Base-by-base conservation (phyloP, 169 alveolate species). In the Plasmodium gaboni region DNA sequence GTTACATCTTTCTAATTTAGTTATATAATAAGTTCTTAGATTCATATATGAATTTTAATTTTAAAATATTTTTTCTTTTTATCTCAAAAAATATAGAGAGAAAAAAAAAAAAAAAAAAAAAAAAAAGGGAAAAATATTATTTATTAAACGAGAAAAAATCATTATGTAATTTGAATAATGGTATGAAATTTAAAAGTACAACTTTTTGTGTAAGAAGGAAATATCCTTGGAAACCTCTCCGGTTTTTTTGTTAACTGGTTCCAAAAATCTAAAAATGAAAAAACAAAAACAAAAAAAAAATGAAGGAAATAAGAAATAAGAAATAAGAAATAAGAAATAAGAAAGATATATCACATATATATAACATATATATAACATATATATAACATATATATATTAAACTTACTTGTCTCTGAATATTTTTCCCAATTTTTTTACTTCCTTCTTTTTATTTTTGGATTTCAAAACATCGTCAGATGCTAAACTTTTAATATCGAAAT, bases 181-280 rank as follows among this genome's bases (percentile, higher is more conserved):
- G n/a, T 46, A 5, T 9, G 2, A 44, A 57, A 69, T 17, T 71
- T 38, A 85, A 53, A 85, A 85, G 53, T 85, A 85, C 71, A 85
- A 70, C 61, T 85, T 85, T 64, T 85, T 85, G 74, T 85, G 92
- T 44, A 85, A 85, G 44, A 85, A 85, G 55, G 92, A 55, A 85
- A 85, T 71, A 53, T 85, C 92, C 74, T 85, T 85, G 50, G 92
- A 85, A 44, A 85, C 92, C 68, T 85, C 92, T 46, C 92, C 92
- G 1, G 92, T 85, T 48, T 85, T 85, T 61, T 85, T 70, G 46
- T 85, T 85, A 70, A 71, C 61, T 38, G 92, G 92, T 24, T 85
- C 87, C 48, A 85, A 70, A 55, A 85, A 85, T 60, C 92, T 85
- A 65, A 15, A 69, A 46, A 32, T 8, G 13, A 46, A 10, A n/a